A percentile compares a stretch with the other conserved stretches of the same genome.
Evolutionary conservation across 1,284 basidiomycete species (phyloP).

Genomic region (Naganishia albida): DNA sequence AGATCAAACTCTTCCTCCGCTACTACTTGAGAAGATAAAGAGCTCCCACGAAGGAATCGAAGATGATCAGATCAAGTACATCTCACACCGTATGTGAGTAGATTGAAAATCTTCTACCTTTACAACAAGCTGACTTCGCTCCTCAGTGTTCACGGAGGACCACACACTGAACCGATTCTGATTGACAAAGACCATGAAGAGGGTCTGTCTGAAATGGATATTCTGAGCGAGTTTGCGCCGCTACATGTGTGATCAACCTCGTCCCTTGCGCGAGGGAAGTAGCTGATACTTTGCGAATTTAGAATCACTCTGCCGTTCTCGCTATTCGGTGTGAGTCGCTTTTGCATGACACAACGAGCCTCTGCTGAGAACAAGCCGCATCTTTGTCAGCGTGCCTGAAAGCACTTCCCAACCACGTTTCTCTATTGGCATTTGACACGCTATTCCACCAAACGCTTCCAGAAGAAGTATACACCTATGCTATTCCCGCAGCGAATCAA

Average conservation of each 20-base stretch:
- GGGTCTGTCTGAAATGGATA: constrained; percentile 69
- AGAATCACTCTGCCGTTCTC: constrained; percentile 59
- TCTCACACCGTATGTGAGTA: constrained; percentile 53
- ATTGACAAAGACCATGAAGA: constrained; percentile 60
- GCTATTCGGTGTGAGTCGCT: constrained; percentile 50
- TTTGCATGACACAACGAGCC: background rate
- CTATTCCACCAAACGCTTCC: constrained; percentile 78
- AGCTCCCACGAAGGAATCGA: constrained; percentile 39
- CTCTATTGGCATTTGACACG: constrained; percentile 69
- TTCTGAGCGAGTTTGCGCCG: constrained; percentile 74
- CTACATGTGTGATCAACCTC: constrained; percentile 59
- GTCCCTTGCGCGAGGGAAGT: too few relatives aligned
- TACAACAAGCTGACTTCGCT: constrained; percentile 54
- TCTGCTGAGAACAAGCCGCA: constrained; percentile 5
- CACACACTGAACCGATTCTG: constrained; percentile 66
- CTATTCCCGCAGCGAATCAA: constrained; percentile 64
- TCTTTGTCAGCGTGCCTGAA: constrained; percentile 62
- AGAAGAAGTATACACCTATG: constrained; percentile 70
- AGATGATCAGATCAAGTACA: constrained; percentile 49
- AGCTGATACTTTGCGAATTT: constrained; percentile 13
- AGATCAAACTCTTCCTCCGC: constrained; percentile 35
- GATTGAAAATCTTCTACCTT: background rate
- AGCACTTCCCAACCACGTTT: constrained; percentile 61
- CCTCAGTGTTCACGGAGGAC: constrained; percentile 80
- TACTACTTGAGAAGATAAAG: constrained; percentile 47